A percentile compares a stretch with the other conserved stretches of the same genome.
These are phyloP conservation scores for Angomonas ambiguus DNA, from an alignment of 208 protist species.

Conservation along the genomic window DNA sequence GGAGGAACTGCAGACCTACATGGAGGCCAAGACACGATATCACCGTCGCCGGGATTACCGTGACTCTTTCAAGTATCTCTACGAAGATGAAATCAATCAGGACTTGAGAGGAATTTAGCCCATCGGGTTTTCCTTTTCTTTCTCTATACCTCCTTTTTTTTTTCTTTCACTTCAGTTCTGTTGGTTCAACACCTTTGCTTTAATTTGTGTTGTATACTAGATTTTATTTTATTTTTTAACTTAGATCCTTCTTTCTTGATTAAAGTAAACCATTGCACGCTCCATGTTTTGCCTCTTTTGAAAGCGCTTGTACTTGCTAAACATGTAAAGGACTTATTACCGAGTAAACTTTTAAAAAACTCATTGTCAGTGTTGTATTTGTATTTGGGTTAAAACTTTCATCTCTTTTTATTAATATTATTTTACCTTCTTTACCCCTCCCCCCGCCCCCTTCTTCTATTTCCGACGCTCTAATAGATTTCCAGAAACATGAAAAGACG, in stretches of 20 bases:
- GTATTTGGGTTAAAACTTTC: too few relatives aligned
- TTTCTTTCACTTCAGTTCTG: conserved; percentile 6
- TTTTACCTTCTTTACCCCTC: too few relatives aligned
- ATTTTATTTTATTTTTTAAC: too few relatives aligned
- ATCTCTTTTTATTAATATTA: too few relatives aligned
- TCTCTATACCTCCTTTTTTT: conserved; percentile 16
- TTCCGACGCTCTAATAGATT: too few relatives aligned
- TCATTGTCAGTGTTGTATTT: too few relatives aligned
- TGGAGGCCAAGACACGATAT: conserved; percentile 60
- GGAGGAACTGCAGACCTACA: conserved; percentile 67
- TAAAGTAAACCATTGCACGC: too few relatives aligned
- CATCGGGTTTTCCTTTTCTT: conserved; percentile 2
- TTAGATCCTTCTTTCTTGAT: too few relatives aligned
- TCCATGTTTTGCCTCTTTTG: too few relatives aligned
- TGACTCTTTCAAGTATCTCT: conserved; percentile 16
- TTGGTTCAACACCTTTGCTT: background rate
- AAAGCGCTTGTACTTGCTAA: too few relatives aligned
- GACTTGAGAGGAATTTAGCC: background rate
- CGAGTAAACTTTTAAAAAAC: too few relatives aligned
- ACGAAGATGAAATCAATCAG: conserved; percentile 2
- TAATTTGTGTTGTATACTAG: background rate
- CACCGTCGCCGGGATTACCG: conserved; percentile 19
- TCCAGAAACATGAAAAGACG: background rate
- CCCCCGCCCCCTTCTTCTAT: background rate
- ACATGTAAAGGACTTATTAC: too few relatives aligned